These are phyloP conservation scores for Fagopyrum tataricum DNA, from an alignment of 148 eudicot species.

Conservation along the genomic window DNA sequence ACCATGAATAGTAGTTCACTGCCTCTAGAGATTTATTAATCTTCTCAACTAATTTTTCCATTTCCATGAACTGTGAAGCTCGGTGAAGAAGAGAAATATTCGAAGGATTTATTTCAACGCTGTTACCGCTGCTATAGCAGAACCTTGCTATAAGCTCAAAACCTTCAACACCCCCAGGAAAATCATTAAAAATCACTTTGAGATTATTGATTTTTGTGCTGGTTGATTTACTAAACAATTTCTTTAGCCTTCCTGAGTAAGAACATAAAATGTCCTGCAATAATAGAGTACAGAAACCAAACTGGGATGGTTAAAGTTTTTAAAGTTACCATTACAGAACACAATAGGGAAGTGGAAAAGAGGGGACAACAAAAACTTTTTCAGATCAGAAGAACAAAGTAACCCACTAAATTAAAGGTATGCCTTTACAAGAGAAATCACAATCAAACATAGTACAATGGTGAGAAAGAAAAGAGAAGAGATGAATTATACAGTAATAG, in stretches of 20 bases:
- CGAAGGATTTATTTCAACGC: conserved; percentile 26
- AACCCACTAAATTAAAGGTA: conserved; percentile 1
- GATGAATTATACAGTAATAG: background rate
- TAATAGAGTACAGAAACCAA: background rate
- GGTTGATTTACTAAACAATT: conserved; percentile 36
- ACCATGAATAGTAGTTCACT: conserved; percentile 56
- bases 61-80: conserved; percentile 62
- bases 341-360: background rate
- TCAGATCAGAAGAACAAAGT: conserved; percentile 10
- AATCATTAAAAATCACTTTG: conserved; percentile 67
- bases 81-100: conserved; percentile 32
- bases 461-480: background rate
- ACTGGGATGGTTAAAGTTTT: background rate
- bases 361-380: conserved; percentile 4
- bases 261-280: conserved; percentile 44
- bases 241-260: conserved; percentile 47
- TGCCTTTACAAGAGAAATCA: conserved; percentile 6
- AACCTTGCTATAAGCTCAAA: conserved; percentile 67
- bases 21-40: conserved; percentile 43
- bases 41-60: conserved; percentile 48
- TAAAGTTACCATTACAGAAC: background rate
- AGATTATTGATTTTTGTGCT: conserved; percentile 19
- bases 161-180: conserved; percentile 58
- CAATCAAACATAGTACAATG: conserved; percentile 3
- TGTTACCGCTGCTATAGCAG: conserved; percentile 56